Conservation (phyloP, 1,284 basidiomycete genomes). For the Mixia osmundae region DNA sequence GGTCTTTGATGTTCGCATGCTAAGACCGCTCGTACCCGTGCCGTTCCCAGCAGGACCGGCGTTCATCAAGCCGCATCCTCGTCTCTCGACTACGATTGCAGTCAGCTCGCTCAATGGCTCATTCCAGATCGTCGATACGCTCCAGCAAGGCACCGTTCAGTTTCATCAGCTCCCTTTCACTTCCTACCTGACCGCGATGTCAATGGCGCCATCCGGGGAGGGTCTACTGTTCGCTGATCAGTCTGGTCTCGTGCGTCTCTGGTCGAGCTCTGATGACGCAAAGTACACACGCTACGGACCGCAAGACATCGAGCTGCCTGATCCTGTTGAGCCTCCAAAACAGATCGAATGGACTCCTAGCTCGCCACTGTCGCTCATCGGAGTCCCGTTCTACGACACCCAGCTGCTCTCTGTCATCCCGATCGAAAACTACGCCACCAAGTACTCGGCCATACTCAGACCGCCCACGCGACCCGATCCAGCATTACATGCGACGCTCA, state of each 20-base stretch:
- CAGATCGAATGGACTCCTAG: slow-evolving; percentile 52
- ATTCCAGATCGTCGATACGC: slow-evolving; percentile 69
- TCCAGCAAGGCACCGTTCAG: slow-evolving; percentile 37
- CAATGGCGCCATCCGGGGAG: slow-evolving; percentile 62
- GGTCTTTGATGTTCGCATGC: slow-evolving; percentile 64
- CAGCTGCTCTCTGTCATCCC: slow-evolving; percentile 54
- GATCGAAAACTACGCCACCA: slow-evolving; percentile 25
- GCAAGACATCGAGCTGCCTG: slow-evolving; percentile 68
- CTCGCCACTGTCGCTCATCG: slow-evolving; percentile 69
- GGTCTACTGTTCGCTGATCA: slow-evolving; percentile 84
- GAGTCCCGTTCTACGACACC: slow-evolving; percentile 63
- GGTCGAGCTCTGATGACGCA: slow-evolving; percentile 48
- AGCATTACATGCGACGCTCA: slow-evolving; percentile 46
- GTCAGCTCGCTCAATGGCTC: slow-evolving; percentile 64
- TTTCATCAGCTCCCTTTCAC: slow-evolving; percentile 41
- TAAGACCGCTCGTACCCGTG: slow-evolving; percentile 56
- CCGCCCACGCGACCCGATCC: slow-evolving; percentile 52
- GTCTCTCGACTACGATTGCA: slow-evolving; percentile 48
- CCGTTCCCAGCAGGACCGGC: slow-evolving; percentile 72
- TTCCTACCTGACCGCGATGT: slow-evolving; percentile 55
- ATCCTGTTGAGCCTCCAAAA: slow-evolving; percentile 41
- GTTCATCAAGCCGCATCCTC: slow-evolving; percentile 63
- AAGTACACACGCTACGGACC: too few relatives aligned
- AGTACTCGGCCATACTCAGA: slow-evolving; percentile 32
- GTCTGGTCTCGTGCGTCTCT: slow-evolving; percentile 60